Conservation (phyloP, 805 yeast species). For the Lipomyces yamanashiensis region DNA sequence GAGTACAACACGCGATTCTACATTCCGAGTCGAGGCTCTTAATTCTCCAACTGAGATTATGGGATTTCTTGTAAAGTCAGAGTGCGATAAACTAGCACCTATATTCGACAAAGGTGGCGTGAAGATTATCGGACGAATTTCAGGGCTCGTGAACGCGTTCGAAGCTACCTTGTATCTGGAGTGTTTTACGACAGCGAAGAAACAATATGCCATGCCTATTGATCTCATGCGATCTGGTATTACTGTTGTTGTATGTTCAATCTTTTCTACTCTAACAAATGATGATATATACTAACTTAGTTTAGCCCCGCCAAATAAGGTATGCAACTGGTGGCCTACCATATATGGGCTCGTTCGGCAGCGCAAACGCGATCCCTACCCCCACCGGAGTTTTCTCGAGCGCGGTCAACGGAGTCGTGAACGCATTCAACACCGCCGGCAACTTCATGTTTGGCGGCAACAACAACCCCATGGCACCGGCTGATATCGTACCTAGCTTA, state of each 20-base stretch:
- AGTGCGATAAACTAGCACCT: slow-evolving; percentile 9
- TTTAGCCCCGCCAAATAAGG: neutral
- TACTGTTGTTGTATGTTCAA: neutral
- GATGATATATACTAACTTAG: neutral
- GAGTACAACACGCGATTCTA: slow-evolving; percentile 3
- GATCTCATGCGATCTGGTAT: neutral
- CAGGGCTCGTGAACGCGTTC: neutral
- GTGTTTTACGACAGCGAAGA: neutral
- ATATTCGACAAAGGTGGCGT: slow-evolving; percentile 11
- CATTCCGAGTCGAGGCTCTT: slow-evolving; percentile 11
- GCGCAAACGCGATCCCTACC: neutral
- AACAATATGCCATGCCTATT: neutral
- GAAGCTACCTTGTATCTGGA: slow-evolving; percentile 6
- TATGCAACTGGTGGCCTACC: no score
- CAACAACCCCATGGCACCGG: no score
- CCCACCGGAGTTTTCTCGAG: neutral
- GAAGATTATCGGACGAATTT: slow-evolving; percentile 1
- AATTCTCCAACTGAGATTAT: neutral
- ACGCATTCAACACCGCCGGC: neutral
- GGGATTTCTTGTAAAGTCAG: slow-evolving; percentile 17
- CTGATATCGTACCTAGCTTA: neutral
- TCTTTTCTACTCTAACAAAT: neutral
- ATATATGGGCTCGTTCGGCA: no score
- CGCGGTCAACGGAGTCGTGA: neutral
- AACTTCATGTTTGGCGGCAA: neutral